Evolutionary conservation across 805 yeast species (phyloP), one percentile per base, ranked within the genome.

Genomic region (Suhomyces vadensis): DNA sequence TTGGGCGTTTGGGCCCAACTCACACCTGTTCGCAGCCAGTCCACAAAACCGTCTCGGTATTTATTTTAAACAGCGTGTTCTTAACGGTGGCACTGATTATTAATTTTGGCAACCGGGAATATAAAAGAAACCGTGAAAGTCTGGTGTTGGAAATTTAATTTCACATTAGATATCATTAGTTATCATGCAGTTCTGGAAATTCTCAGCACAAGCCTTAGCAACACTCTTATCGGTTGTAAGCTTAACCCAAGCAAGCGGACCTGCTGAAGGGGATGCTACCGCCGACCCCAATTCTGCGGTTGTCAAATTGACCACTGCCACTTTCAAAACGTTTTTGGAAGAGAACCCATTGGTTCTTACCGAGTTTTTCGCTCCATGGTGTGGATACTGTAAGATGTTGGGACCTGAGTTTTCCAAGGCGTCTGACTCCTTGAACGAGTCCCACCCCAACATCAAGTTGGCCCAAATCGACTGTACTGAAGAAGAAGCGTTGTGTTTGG

Each of bases 341-440:
- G 80, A 76, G 44, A 85, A 91, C 71, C 86, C 89, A 26, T 74
- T 91, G 54, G 95, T 88, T 17, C 70, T 88, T 50, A 85, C 92
- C 16, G 95, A 88, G 68, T 88, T 88, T 69, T 88, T 84, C 64
- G 96, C 96, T 13, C 95, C 97, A 63, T 92, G 98, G 97, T 91
- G 97, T 76, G 97, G 97, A 13, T 94, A 91, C 72, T 91, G 97
- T 77, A 89, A 91, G 74, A 78, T 78, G 39, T 71, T 88, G 52
- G 96, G 89, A 9, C 96, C 96, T 26, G 84, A 88, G 65, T 87
- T 77, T 54, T 73, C 81, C 42, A 66, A 78, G 55, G 96, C 96
- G 41, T 88, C 92, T 40, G 81, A 83, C 54, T 55, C 59, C 14
- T 74, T 87, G 60, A 74, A 73, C 38, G 78, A 73, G 41, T 24